phyloP scores from a whole-genome alignment of 371 early-diverging fungal species.

The Furculomyces boomerangus region DNA sequence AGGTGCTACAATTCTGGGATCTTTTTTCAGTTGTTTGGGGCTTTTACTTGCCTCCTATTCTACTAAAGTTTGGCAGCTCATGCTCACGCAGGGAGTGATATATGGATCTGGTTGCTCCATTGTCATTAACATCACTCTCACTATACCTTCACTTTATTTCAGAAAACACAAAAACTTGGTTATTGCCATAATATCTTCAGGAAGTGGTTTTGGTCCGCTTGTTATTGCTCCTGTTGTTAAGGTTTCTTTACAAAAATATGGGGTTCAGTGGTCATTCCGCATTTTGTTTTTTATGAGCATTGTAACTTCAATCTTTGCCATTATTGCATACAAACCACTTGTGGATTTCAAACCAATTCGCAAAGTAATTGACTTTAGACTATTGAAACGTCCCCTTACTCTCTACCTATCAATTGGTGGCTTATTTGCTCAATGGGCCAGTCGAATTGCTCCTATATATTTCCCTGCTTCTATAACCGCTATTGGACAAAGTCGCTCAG shows the following conservation, averaged over 20 bases:
- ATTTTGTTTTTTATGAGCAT: background rate
- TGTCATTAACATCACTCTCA: slow-evolving; percentile 43
- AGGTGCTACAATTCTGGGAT: slow-evolving; percentile 25
- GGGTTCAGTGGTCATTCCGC: slow-evolving; percentile 32
- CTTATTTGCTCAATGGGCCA: background rate
- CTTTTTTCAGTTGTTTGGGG: slow-evolving; percentile 27
- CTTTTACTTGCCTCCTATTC: slow-evolving; percentile 39
- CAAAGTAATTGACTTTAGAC: slow-evolving; percentile 8
- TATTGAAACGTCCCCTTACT: background rate
- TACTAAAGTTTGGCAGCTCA: slow-evolving; percentile 42
- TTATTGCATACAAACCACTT: background rate
- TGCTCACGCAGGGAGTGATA: slow-evolving; percentile 44
- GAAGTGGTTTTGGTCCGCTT: slow-evolving; percentile 56
- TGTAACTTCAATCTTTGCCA: background rate
- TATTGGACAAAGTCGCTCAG: background rate
- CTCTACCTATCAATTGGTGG: background rate
- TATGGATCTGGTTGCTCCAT: slow-evolving; percentile 48
- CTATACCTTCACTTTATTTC: slow-evolving; percentile 62
- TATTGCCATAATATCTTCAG: slow-evolving; percentile 45
- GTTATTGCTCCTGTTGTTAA: slow-evolving; percentile 37
- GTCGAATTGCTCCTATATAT: background rate
- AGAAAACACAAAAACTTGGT: slow-evolving; percentile 43
- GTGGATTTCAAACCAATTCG: slow-evolving; percentile 1
- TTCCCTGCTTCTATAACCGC: background rate
- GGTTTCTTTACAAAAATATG: slow-evolving; percentile 6